Base-by-base conservation (phyloP, 2,329 filamentous ascomycete species). In the Fusarium setosum region DNA sequence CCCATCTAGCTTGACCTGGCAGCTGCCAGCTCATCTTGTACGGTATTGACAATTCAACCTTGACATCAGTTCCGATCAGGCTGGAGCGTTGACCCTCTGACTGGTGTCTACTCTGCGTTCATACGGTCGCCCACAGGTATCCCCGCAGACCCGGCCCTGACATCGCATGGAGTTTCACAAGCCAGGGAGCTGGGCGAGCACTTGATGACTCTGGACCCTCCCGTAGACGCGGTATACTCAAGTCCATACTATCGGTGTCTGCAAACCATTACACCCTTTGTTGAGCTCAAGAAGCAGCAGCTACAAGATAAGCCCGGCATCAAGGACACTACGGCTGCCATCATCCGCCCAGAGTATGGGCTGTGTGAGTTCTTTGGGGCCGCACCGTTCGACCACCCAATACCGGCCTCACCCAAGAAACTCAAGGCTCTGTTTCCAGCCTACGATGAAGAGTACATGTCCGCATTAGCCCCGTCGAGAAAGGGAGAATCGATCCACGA, bases 361-460 rank as follows among this genome's bases (percentile, higher is more conserved):
- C 72, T 89, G 35, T 90, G 92, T 62, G 96, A 99, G 81, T 98
- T 96, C 91, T 98, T 96, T 76, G 96, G 96, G 23, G 84, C 88
- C 45, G 93, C 94, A 15, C 88, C 89, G 60, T 97, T 97, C 77
- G 85, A 92, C 54, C 96, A 98, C 73, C 96, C 96, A 1, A 84
- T 85, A 15, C 93, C 95, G 3, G 92, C 93, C 4, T 79, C 86
- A 4, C 80, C 90, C 13, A 71, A 83, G 24, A 80, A 85, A 31
- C 84, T 99, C 61, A 85, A 86, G 61, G 76, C 76, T 18, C 85
- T 93, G 65, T 97, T 97, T 75, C 88, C 90, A 26, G 77, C 86
- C 26, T 82, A 88, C 38, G 84, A 90, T 59, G 76, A 79, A 13
- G 74, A 73, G 24, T 91, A 94, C 74, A 79, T 75, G 41, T 86